A percentile compares a stretch with the other conserved stretches of the same genome.
Conservation (phyloP, 345 rosid species). For the Nephelium lappaceum region DNA sequence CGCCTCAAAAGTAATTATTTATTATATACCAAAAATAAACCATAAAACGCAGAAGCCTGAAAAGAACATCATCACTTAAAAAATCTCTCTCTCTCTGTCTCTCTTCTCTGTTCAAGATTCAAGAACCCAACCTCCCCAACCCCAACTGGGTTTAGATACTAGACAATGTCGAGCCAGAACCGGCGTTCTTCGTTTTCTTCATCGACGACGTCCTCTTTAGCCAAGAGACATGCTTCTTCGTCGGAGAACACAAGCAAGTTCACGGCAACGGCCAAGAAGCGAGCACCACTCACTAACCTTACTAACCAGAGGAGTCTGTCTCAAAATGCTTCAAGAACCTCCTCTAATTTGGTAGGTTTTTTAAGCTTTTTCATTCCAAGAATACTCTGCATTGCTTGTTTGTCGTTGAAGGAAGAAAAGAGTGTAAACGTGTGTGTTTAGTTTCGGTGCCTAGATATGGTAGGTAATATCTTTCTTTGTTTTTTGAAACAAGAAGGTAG, state of each 20-base stretch:
- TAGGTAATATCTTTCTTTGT: not conserved
- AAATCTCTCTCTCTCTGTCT: not conserved
- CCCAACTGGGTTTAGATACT: not conserved
- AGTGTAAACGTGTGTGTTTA: not conserved
- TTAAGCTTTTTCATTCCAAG: conserved; percentile 1
- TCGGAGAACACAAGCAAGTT: conserved; percentile 49
- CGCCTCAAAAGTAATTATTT: conserved; percentile 22
- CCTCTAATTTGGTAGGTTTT: conserved; percentile 60
- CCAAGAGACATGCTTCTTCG: conserved; percentile 48
- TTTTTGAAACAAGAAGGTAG: too few species aligned
- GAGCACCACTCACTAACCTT: conserved; percentile 77
- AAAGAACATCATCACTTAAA: conserved; percentile 7
- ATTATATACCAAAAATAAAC: conserved; percentile 4
- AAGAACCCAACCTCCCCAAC: conserved; percentile 20
- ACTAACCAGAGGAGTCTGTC: conserved; percentile 56
- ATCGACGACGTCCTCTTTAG: conserved; percentile 52
- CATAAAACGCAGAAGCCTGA: not conserved
- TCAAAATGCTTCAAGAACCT: conserved; percentile 38
- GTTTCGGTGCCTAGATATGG: not conserved
- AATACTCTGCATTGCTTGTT: too few species aligned
- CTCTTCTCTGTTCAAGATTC: not conserved
- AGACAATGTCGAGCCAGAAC: conserved; percentile 34
- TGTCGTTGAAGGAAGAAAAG: not conserved
- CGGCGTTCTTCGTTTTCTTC: conserved; percentile 46
- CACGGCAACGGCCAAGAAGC: conserved; percentile 54